A percentile compares a stretch with the other conserved stretches of the same genome.
These are phyloP conservation scores for Suillus tomentosus DNA, from an alignment of 768 basidiomycete species.

Conservation along the genomic window DNA sequence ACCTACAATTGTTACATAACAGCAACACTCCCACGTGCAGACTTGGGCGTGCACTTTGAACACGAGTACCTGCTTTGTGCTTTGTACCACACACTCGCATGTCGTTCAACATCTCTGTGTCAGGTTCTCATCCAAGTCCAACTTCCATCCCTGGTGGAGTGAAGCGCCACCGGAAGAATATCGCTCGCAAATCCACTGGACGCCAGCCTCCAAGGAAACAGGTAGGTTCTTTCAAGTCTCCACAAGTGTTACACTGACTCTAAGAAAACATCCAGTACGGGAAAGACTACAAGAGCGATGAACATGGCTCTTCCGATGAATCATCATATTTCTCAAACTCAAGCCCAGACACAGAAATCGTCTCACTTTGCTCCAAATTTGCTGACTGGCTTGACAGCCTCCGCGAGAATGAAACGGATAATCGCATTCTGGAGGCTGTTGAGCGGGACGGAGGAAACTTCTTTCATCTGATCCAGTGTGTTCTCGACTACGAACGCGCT, in stretches of 20 bases:
- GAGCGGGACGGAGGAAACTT: slow-evolving; percentile 24
- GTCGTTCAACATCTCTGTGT: neutral
- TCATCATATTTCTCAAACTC: neutral
- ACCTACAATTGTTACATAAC: neutral
- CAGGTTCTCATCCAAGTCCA: neutral
- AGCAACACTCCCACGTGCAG: neutral
- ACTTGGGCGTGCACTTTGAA: neutral
- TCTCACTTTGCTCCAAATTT: neutral
- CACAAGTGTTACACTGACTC: neutral
- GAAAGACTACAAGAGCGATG: neutral
- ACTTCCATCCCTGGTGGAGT: neutral
- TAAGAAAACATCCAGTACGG: neutral
- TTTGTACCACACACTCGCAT: neutral
- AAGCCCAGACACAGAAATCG: neutral
- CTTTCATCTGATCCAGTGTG: slow-evolving; percentile 21
- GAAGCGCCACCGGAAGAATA: neutral
- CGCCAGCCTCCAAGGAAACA: slow-evolving; percentile 5
- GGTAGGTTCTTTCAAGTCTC: neutral
- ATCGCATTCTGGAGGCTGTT: slow-evolving; percentile 17
- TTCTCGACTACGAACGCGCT: slow-evolving; percentile 22
- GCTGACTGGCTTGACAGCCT: slow-evolving; percentile 2
- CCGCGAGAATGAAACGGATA: neutral
- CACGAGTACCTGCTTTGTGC: neutral
- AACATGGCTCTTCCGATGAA: too few species aligned
- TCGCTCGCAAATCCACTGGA: slow-evolving; percentile 5